Conservation (phyloP, 2,329 filamentous ascomycete genomes). For the Esteya vermicola region DNA sequence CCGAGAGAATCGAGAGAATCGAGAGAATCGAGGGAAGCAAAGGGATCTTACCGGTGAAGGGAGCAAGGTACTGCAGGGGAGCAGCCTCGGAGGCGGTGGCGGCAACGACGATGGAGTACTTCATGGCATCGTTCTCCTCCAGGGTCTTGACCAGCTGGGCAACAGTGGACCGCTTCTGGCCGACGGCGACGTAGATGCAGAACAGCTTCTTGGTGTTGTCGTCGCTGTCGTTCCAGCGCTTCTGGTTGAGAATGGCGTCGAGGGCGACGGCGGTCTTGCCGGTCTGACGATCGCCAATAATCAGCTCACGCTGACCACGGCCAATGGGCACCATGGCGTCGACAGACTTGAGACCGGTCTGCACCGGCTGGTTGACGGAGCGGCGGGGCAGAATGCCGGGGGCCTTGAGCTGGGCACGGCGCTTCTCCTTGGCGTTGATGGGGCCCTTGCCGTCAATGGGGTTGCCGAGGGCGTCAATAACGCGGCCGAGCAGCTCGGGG, state of each 20-base stretch:
- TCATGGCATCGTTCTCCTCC: slow-evolving; percentile 99
- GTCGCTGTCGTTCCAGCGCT: slow-evolving; percentile 78
- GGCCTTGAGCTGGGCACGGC: slow-evolving; percentile 97
- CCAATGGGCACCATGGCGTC: slow-evolving; percentile 99
- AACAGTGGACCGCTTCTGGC: slow-evolving; percentile 98
- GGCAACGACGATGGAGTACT: slow-evolving; percentile 87
- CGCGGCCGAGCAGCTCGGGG: slow-evolving; percentile 85
- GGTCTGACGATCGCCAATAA: slow-evolving; percentile 99
- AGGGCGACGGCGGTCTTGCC: slow-evolving; percentile 98
- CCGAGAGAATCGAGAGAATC: neutral
- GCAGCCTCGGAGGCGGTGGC: slow-evolving; percentile 96
- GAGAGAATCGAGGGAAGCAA: neutral
- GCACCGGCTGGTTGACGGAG: slow-evolving; percentile 96
- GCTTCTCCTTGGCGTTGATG: slow-evolving; percentile 78
- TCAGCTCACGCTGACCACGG: slow-evolving; percentile 99
- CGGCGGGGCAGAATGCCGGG: slow-evolving; percentile 93
- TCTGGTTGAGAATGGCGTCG: slow-evolving; percentile 98
- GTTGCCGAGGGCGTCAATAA: slow-evolving; percentile 96
- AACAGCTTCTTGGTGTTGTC: slow-evolving; percentile 98
- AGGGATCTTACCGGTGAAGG: slow-evolving; percentile 67
- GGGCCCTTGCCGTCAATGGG: slow-evolving; percentile 99
- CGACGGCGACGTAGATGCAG: slow-evolving; percentile 97
- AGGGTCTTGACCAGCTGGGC: slow-evolving; percentile 99
- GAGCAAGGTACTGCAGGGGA: slow-evolving; percentile 85
- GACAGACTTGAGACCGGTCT: slow-evolving; percentile 98